Percentiles rank a stretch among this genome's conserved stretches.
These are phyloP conservation scores for Meira nashicola DNA, from an alignment of 1,284 basidiomycete species.

Conservation along the genomic window DNA sequence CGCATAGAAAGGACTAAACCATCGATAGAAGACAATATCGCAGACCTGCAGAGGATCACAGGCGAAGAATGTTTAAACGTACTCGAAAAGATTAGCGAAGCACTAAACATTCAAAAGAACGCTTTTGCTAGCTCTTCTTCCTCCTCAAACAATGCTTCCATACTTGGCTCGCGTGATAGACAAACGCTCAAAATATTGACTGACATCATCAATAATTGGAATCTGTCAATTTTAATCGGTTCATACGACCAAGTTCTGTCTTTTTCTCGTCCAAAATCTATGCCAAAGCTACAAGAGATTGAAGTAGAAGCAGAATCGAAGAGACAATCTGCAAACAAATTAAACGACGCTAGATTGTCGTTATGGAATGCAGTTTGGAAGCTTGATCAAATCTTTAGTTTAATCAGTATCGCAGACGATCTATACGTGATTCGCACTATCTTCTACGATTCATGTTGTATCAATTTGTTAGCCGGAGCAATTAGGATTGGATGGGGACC, in stretches of 20 bases:
- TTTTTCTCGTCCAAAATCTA: neutral
- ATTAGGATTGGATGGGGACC: conserved; percentile 14
- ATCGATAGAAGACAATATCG: too few relatives aligned
- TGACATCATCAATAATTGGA: conserved; percentile 12
- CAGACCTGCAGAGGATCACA: neutral
- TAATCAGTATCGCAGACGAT: neutral
- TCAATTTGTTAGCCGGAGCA: conserved; percentile 6
- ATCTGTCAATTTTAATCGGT: neutral
- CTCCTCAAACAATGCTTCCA: neutral
- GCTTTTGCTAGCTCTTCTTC: neutral
- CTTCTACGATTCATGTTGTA: neutral
- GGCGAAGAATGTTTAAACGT: neutral
- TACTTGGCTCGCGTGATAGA: conserved; percentile 4
- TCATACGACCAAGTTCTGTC: conserved; percentile 5
- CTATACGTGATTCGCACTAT: neutral
- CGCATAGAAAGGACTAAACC: neutral
- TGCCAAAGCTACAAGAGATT: conserved; percentile 2
- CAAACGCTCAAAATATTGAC: conserved; percentile 12
- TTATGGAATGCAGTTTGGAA: neutral
- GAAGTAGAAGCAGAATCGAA: neutral
- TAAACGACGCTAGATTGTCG: neutral
- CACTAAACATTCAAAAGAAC: too few relatives aligned
- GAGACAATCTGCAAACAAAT: neutral
- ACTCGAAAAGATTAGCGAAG: too few relatives aligned
- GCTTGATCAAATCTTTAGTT: neutral